Evolutionary conservation across 441 rosid genomes (phyloP).

Genomic region (Adansonia gregorii): DNA sequence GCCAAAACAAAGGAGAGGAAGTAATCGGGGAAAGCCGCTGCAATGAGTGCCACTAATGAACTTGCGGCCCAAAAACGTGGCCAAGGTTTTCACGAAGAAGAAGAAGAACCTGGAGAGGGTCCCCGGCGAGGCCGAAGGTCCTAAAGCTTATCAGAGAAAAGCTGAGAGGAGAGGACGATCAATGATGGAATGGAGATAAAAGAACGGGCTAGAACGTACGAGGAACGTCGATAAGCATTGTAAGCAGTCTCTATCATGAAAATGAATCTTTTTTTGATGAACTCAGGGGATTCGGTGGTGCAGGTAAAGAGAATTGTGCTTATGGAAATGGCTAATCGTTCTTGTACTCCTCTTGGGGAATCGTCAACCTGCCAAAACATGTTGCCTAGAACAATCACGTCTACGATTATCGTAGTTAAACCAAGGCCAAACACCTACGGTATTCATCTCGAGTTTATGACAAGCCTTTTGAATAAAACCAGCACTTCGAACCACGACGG

Average conservation of each 20-base stretch:
- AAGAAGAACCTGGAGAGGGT: slow-evolving; percentile 56
- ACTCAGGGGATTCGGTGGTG: slow-evolving; percentile 73
- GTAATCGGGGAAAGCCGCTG: slow-evolving; percentile 68
- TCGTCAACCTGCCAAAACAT: slow-evolving; percentile 65
- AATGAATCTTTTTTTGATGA: slow-evolving; percentile 72
- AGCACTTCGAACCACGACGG: no score
- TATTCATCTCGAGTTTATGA: slow-evolving; percentile 34
- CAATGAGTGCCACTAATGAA: slow-evolving; percentile 74
- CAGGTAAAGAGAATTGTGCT: slow-evolving; percentile 75
- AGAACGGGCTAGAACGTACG: slow-evolving; percentile 82
- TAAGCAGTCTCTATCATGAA: slow-evolving; percentile 90
- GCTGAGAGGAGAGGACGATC: slow-evolving; percentile 54
- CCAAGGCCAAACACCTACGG: slow-evolving; percentile 35
- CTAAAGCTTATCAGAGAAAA: slow-evolving; percentile 62
- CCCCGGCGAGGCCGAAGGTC: slow-evolving; percentile 70
- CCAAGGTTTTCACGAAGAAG: slow-evolving; percentile 57
- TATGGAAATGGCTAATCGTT: slow-evolving; percentile 78
- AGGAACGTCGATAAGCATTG: slow-evolving; percentile 61
- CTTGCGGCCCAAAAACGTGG: slow-evolving; percentile 79
- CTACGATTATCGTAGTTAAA: slow-evolving; percentile 65
- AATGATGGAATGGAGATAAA: slow-evolving; percentile 65
- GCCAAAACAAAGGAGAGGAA: slow-evolving; percentile 73
- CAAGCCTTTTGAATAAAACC: slow-evolving; percentile 36
- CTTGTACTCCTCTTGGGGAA: slow-evolving; percentile 78
- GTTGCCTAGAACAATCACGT: slow-evolving; percentile 71